Conservation (phyloP, 352 stramenopile genomes). For the Thraustochytrium sp. region DNA sequence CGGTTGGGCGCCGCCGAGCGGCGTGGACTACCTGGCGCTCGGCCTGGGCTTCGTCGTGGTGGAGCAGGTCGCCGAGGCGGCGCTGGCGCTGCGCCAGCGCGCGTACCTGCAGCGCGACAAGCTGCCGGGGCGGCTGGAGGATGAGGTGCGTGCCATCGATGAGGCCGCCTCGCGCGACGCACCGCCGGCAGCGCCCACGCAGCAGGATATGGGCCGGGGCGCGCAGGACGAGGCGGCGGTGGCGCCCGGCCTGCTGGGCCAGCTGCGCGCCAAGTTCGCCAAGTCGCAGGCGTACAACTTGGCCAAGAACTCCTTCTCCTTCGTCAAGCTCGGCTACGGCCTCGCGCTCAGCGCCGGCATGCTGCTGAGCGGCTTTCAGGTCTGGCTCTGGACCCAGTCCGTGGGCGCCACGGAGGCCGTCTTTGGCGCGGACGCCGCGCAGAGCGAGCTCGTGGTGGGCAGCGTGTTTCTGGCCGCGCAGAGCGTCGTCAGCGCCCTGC, state of each 20-base stretch:
- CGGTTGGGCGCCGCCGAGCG: neutral
- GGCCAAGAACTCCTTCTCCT: conserved; percentile 90
- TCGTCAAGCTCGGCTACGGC: conserved; percentile 77
- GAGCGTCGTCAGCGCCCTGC: conserved; percentile 62
- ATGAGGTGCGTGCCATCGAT: conserved; percentile 5
- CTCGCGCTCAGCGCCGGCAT: conserved; percentile 73
- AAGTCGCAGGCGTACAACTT: conserved; percentile 85
- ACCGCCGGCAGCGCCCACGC: neutral
- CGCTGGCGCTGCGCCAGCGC: neutral
- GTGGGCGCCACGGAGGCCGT: conserved; percentile 55
- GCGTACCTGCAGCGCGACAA: neutral
- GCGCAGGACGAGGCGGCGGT: neutral
- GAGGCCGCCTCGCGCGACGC: neutral
- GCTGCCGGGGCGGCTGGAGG: neutral
- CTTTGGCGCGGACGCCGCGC: conserved; percentile 48
- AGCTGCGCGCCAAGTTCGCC: conserved; percentile 82
- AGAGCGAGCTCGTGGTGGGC: conserved; percentile 63
- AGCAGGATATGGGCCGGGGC: conserved; percentile 1
- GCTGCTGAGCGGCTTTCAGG: conserved; percentile 80
- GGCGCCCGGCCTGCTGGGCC: conserved; percentile 31
- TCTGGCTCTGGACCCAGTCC: conserved; percentile 84
- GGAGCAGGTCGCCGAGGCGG: conserved; percentile 3
- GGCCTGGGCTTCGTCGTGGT: conserved; percentile 30
- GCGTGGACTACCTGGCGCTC: conserved; percentile 22
- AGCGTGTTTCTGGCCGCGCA: conserved; percentile 64